Evolutionary conservation across 805 yeast species (phyloP).

Genomic region (Ogataea nakhonphanomensis): DNA sequence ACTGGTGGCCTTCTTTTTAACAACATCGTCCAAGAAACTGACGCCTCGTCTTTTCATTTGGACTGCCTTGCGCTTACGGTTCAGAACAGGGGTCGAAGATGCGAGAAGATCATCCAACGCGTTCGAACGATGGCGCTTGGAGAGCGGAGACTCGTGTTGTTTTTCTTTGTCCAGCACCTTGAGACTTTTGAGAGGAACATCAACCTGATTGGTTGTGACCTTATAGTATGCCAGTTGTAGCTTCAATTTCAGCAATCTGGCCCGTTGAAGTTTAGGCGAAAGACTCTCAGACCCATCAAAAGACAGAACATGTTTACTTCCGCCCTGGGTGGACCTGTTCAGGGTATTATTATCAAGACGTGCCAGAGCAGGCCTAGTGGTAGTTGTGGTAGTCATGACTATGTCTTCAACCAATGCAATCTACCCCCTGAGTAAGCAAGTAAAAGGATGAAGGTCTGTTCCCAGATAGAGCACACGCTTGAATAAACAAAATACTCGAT

Average conservation of each 20-base stretch:
- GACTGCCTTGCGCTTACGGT: slow-evolving; percentile 6
- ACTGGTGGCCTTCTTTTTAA: slow-evolving; percentile 26
- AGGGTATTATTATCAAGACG: slow-evolving; percentile 1
- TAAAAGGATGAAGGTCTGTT: slow-evolving; percentile 1
- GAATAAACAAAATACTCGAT: slow-evolving; percentile 15
- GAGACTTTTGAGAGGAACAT: slow-evolving; percentile 32
- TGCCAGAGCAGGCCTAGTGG: slow-evolving; percentile 13
- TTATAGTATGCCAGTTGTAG: slow-evolving; percentile 52
- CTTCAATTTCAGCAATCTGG: slow-evolving; percentile 43
- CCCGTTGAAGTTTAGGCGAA: slow-evolving; percentile 33
- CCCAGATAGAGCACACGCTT: slow-evolving; percentile 12
- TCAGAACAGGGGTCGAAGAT: slow-evolving; percentile 29
- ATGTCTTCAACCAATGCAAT: background rate
- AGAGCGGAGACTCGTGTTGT: slow-evolving; percentile 11
- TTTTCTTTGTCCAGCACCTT: slow-evolving; percentile 18
- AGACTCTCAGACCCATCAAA: slow-evolving; percentile 4
- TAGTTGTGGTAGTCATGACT: slow-evolving; percentile 15
- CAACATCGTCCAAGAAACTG: slow-evolving; percentile 27
- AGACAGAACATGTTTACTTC: slow-evolving; percentile 1
- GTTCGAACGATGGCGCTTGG: slow-evolving; percentile 19
- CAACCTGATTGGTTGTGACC: slow-evolving; percentile 45
- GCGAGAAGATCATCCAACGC: slow-evolving; percentile 35
- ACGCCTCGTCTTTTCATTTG: slow-evolving; percentile 10
- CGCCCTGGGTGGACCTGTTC: background rate
- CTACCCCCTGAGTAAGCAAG: slow-evolving; percentile 3